These are phyloP conservation scores for Stagonosporopsis cucurbitacearum DNA, from an alignment of 2,329 filamentous ascomycete species.

Conservation along the genomic window DNA sequence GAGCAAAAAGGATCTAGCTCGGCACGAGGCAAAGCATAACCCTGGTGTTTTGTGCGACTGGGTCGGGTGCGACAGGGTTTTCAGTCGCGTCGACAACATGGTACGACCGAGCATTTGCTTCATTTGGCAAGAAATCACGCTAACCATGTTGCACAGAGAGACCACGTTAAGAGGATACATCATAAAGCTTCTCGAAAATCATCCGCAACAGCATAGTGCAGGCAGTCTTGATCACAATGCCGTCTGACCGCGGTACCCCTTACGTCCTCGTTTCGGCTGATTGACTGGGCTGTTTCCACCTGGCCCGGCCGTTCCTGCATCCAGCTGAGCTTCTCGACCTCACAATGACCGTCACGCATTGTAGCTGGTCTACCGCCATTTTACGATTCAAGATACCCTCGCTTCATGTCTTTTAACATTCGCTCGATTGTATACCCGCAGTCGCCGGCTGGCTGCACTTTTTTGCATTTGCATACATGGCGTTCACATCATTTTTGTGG, in stretches of 20 bases:
- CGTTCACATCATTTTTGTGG: slow-evolving; percentile 29
- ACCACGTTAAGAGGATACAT: slow-evolving; percentile 51
- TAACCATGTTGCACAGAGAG: slow-evolving; percentile 41
- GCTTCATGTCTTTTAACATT: slow-evolving; percentile 18
- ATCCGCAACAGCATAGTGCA: slow-evolving; percentile 22
- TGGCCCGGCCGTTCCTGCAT: neutral
- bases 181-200: slow-evolving; percentile 44
- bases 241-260: neutral
- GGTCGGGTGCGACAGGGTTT: slow-evolving; percentile 63
- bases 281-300: neutral
- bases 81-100: slow-evolving; percentile 69
- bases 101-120: slow-evolving; percentile 40
- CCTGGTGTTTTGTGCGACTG: slow-evolving; percentile 66
- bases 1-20: slow-evolving; percentile 66
- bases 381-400: slow-evolving; percentile 42
- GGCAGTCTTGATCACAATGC: slow-evolving; percentile 1
- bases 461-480: slow-evolving; percentile 29
- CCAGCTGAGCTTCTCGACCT: slow-evolving; percentile 1
- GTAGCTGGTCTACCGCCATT: slow-evolving; percentile 23
- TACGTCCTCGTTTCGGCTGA: neutral
- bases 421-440: slow-evolving; percentile 23
- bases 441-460: slow-evolving; percentile 17
- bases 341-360: slow-evolving; percentile 15
- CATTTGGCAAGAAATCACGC: slow-evolving; percentile 5
- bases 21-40: slow-evolving; percentile 69